Evolutionary conservation across 2,329 filamentous ascomycete species (phyloP).

Genomic region (Ophiostoma perfectum): DNA sequence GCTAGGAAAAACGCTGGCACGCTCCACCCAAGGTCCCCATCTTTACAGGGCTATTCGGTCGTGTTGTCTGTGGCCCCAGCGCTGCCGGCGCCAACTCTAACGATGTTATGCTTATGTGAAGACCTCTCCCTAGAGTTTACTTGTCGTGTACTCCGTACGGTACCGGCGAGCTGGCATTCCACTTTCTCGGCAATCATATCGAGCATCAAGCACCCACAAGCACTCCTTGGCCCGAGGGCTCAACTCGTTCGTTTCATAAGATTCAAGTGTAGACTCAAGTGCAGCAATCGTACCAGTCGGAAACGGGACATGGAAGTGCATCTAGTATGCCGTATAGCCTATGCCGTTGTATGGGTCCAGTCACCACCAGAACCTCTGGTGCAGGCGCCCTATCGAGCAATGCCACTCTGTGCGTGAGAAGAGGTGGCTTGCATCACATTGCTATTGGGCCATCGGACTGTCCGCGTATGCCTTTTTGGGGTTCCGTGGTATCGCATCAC

Average conservation of each 20-base stretch:
- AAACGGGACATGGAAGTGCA: too few species aligned
- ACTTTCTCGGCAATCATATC: too few species aligned
- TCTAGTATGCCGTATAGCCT: too few species aligned
- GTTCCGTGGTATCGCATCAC: neutral
- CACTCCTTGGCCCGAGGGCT: too few species aligned
- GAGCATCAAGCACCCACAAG: too few species aligned
- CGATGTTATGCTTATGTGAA: neutral
- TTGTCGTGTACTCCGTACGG: neutral
- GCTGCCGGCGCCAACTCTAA: slow-evolving; percentile 1
- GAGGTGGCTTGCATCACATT: slow-evolving; percentile 13
- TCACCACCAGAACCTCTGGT: neutral
- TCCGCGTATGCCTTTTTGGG: slow-evolving; percentile 14
- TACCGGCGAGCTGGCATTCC: neutral
- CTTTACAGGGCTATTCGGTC: slow-evolving; percentile 8
- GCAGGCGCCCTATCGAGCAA: neutral
- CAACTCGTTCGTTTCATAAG: too few species aligned
- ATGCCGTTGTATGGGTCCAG: neutral
- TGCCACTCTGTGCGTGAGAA: neutral
- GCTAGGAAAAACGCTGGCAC: neutral
- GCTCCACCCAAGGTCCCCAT: slow-evolving; percentile 7
- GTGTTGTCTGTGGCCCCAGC: neutral
- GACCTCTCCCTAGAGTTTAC: neutral
- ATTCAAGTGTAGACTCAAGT: too few species aligned
- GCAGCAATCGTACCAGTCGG: too few species aligned
- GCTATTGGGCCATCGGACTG: slow-evolving; percentile 14